These are phyloP conservation scores for Colletotrichum plurivorum DNA, from an alignment of 2,329 filamentous ascomycete species.

Conservation along the genomic window DNA sequence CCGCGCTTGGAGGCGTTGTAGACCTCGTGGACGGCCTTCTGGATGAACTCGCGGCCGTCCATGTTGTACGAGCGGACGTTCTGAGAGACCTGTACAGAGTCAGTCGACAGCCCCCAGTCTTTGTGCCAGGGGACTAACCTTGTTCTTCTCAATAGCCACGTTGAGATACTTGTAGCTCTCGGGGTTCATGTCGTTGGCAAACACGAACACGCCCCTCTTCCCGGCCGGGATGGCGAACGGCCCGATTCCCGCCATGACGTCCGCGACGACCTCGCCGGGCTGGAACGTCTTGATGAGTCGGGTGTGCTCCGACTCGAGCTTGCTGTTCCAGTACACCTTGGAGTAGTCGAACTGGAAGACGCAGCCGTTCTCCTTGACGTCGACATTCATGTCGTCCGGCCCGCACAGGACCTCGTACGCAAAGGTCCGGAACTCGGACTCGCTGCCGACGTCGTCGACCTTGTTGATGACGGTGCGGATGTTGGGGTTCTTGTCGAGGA, in stretches of 20 bases:
- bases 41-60: conserved; percentile 88
- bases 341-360: conserved; percentile 94
- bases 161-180: conserved; percentile 83
- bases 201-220: conserved; percentile 91
- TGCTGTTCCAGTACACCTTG: conserved; percentile 98
- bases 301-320: conserved; percentile 90
- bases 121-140: conserved; percentile 64
- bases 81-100: conserved; percentile 64
- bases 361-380: conserved; percentile 85
- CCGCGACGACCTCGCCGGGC: conserved; percentile 90
- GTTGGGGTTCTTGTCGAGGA: conserved; percentile 89
- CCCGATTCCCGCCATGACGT: conserved; percentile 97
- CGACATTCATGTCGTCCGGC: conserved; percentile 85
- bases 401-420: conserved; percentile 91
- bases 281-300: conserved; percentile 82
- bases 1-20: conserved; percentile 64
- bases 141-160: conserved; percentile 82
- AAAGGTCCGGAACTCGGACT: conserved; percentile 92
- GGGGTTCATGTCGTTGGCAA: conserved; percentile 97
- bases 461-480: conserved; percentile 97
- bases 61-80: conserved; percentile 86
- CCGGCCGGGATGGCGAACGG: conserved; percentile 95
- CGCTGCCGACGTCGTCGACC: conserved; percentile 86
- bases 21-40: conserved; percentile 73
- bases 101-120: conserved; percentile 37